These are phyloP conservation scores for Trametes cubensis DNA, from an alignment of 768 basidiomycete species.

Conservation along the genomic window DNA sequence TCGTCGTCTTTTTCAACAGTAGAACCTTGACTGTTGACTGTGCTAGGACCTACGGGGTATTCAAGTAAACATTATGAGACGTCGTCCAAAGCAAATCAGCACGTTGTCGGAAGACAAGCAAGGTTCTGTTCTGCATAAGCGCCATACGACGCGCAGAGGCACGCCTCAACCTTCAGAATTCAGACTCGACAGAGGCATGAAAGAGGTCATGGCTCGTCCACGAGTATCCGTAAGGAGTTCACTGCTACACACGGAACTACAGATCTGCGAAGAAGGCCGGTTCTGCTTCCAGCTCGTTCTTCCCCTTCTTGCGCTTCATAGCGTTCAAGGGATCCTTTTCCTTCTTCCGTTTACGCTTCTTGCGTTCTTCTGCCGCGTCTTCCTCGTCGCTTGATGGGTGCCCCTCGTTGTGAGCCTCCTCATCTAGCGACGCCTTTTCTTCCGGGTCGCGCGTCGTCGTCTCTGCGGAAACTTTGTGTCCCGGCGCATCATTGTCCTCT, in stretches of 20 bases:
- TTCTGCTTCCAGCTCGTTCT: constrained; percentile 59
- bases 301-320: constrained; percentile 58
- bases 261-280: constrained; percentile 70
- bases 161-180: no score
- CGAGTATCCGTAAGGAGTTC: no score
- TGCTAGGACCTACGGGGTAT: no score
- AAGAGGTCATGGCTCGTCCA: no score
- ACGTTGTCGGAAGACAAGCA: no score
- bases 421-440: constrained; percentile 17
- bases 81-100: no score
- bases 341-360: constrained; percentile 61
- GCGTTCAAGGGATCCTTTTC: constrained; percentile 50
- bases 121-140: no score
- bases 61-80: no score
- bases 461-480: constrained; percentile 35
- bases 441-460: constrained; percentile 33
- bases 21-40: no score
- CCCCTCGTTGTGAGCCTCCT: constrained; percentile 24
- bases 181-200: no score
- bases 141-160: no score
- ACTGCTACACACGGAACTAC: constrained; percentile 31
- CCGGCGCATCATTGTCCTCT: constrained; percentile 39
- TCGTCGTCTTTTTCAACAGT: no score
- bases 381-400: constrained; percentile 15
- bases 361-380: constrained; percentile 37